Conservation (phyloP, 306 rosid species). For the Cucumis cinereus region DNA sequence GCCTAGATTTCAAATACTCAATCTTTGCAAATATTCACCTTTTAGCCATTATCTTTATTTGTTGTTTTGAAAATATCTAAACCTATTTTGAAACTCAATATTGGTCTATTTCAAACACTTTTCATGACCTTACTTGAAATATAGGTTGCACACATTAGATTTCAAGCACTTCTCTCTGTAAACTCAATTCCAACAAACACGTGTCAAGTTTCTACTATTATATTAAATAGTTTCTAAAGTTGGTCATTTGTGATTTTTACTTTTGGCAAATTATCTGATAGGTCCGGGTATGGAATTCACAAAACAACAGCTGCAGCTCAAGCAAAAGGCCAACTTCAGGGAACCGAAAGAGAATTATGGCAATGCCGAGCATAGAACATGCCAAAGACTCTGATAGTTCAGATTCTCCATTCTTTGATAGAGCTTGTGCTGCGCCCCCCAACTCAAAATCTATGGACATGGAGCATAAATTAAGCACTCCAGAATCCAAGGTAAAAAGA, state of each 20-base stretch:
- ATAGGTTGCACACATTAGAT: too few relatives aligned
- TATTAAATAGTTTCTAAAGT: neutral
- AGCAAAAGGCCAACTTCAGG: conserved; percentile 28
- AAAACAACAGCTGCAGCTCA: conserved; percentile 23
- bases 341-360: conserved; percentile 70
- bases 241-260: neutral
- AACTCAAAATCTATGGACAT: conserved; percentile 15
- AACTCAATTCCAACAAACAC: neutral
- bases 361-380: conserved; percentile 41
- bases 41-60: too few relatives aligned
- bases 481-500: conserved; percentile 34
- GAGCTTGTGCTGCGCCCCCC: conserved; percentile 3
- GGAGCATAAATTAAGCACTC: conserved; percentile 39
- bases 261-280: conserved; percentile 12
- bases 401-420: conserved; percentile 4
- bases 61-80: too few relatives aligned
- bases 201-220: neutral
- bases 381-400: conserved; percentile 13
- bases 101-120: neutral
- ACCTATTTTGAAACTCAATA: too few relatives aligned
- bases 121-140: neutral
- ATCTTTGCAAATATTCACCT: too few relatives aligned
- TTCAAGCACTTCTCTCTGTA: neutral
- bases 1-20: too few relatives aligned
- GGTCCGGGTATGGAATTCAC: conserved; percentile 67